Conservation (phyloP, 78 protist genomes). For the Dictyostelium capitatum region DNA sequence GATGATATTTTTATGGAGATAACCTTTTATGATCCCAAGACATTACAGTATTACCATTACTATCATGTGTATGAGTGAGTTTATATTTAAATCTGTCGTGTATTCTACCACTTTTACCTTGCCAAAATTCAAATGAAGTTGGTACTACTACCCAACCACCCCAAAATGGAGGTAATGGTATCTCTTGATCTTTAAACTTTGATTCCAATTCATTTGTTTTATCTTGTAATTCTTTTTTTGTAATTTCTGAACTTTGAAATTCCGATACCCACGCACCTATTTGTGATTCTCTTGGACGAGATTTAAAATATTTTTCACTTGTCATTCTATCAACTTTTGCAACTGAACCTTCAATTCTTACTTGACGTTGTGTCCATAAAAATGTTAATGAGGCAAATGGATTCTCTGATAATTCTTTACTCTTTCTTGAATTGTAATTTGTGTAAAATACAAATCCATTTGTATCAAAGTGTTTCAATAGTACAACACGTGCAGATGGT, state of each 20-base stretch:
- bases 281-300: constrained; percentile 59
- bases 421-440: constrained; percentile 72
- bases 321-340: constrained; percentile 22
- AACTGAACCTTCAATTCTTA: constrained; percentile 66
- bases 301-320: constrained; percentile 61
- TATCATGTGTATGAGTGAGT: background rate
- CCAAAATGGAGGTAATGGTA: constrained; percentile 77
- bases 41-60: background rate
- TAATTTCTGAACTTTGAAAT: constrained; percentile 53
- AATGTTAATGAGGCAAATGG: constrained; percentile 71
- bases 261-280: constrained; percentile 84
- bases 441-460: constrained; percentile 81
- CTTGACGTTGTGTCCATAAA: constrained; percentile 77
- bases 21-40: background rate
- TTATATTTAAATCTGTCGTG: constrained; percentile 65
- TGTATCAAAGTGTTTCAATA: constrained; percentile 70
- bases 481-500: constrained; percentile 76
- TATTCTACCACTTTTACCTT: constrained; percentile 78
- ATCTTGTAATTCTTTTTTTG: constrained; percentile 1
- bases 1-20: background rate
- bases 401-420: constrained; percentile 63
- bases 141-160: constrained; percentile 80
- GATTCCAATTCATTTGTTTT: background rate
- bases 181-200: background rate
- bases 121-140: constrained; percentile 78